phyloP scores from a whole-genome alignment of 1,139 yeast species.

The Yamadazyma diddensiae region DNA sequence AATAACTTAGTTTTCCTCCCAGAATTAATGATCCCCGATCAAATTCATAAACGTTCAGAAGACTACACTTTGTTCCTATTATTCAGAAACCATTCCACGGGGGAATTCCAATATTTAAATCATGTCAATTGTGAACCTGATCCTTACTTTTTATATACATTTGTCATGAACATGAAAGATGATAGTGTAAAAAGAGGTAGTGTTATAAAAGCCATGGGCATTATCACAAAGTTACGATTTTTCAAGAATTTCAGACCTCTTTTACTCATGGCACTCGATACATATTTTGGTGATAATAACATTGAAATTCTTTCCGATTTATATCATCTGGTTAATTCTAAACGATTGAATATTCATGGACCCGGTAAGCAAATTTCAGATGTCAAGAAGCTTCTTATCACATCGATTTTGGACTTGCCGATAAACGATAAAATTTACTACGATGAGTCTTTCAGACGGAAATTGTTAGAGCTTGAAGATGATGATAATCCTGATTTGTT shows the following conservation, averaged over 20 bases:
- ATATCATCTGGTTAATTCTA: conserved; percentile 32
- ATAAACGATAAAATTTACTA: conserved; percentile 42
- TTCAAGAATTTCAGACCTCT: conserved; percentile 61
- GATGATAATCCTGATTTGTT: conserved; percentile 29
- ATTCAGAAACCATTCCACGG: conserved; percentile 37
- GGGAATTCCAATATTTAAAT: conserved; percentile 40
- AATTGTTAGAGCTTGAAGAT: conserved; percentile 29
- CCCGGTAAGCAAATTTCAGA: conserved; percentile 24
- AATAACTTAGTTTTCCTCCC: conserved; percentile 39
- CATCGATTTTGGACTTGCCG: conserved; percentile 47
- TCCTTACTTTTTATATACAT: conserved; percentile 53
- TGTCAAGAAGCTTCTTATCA: conserved; percentile 38
- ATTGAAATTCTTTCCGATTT: conserved; percentile 24
- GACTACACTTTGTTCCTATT: conserved; percentile 60
- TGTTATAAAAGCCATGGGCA: conserved; percentile 52
- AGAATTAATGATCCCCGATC: conserved; percentile 65
- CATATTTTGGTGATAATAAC: conserved; percentile 31
- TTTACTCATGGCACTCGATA: conserved; percentile 52
- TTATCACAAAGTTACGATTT: conserved; percentile 48
- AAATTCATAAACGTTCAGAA: conserved; percentile 56
- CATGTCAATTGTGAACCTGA: conserved; percentile 33
- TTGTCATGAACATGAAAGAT: conserved; percentile 52
- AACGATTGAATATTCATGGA: conserved; percentile 25
- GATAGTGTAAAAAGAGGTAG: conserved; percentile 52
- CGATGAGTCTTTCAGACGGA: conserved; percentile 39